phyloP scores from a whole-genome alignment of 1,139 yeast species.

The Candida labiduridarum region DNA sequence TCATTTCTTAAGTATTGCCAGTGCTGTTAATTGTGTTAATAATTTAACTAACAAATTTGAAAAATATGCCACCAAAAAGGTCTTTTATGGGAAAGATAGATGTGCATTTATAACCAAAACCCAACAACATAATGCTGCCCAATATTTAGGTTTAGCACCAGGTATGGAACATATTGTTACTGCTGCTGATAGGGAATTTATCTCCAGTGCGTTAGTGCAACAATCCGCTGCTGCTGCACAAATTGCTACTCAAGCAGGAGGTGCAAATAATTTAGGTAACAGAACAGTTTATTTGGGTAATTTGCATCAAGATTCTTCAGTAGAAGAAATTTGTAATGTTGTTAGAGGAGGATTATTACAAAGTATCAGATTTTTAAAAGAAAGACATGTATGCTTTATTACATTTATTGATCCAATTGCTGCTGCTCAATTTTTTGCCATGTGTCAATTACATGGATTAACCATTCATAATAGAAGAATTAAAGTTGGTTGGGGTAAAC shows the following conservation, averaged over 20 bases:
- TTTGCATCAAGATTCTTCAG: conserved; percentile 79
- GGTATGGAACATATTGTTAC: conserved; percentile 85
- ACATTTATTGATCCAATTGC: conserved; percentile 91
- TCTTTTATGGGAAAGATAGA: conserved; percentile 65
- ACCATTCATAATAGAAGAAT: conserved; percentile 79
- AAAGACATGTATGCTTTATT: conserved; percentile 86
- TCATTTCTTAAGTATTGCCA: conserved; percentile 58
- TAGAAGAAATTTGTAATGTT: conserved; percentile 91
- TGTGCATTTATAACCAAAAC: conserved; percentile 84
- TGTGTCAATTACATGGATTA: conserved; percentile 81
- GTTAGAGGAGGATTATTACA: conserved; percentile 92
- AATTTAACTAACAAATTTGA: conserved; percentile 52
- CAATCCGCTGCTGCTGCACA: conserved; percentile 75
- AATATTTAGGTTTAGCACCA: conserved; percentile 87
- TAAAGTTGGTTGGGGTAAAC: conserved; percentile 96
- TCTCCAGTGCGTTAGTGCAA: conserved; percentile 60
- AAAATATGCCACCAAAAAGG: conserved; percentile 57
- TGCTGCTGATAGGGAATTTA: conserved; percentile 74
- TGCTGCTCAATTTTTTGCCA: conserved; percentile 91
- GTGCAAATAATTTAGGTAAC: conserved; percentile 81
- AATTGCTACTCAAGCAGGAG: conserved; percentile 74
- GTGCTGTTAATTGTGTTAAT: conserved; percentile 62
- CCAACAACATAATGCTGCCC: conserved; percentile 97
- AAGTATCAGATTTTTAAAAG: conserved; percentile 69
- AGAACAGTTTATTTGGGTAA: conserved; percentile 91